phyloP scores from a whole-genome alignment of 352 stramenopile genomes.

The Pythium aristosporum region DNA sequence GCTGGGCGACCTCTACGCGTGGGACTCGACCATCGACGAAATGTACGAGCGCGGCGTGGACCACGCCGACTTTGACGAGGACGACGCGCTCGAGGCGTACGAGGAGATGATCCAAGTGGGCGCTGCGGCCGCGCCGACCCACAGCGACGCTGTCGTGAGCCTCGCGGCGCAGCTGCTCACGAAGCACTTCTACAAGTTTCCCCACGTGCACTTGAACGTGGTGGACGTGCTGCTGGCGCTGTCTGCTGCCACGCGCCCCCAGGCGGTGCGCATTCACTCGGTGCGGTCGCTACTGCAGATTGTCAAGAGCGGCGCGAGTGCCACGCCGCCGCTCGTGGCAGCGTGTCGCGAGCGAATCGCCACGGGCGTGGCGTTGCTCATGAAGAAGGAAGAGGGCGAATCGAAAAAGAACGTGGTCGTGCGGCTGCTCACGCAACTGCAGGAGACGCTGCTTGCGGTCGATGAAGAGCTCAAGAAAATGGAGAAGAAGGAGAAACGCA shows the following conservation, averaged over 20 bases:
- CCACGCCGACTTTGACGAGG: constrained; percentile 65
- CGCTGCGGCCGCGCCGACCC: constrained; percentile 9
- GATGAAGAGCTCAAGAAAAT: constrained; percentile 6
- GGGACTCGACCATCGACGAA: constrained; percentile 67
- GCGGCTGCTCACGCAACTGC: constrained; percentile 58
- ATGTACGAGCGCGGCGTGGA: constrained; percentile 39
- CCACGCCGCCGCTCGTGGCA: constrained; percentile 22
- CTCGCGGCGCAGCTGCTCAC: constrained; percentile 70
- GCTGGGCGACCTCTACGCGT: constrained; percentile 64
- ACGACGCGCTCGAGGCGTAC: constrained; percentile 70
- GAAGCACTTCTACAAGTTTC: constrained; percentile 79
- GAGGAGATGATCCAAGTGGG: constrained; percentile 69
- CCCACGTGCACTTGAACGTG: constrained; percentile 75
- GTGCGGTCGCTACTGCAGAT: constrained; percentile 70
- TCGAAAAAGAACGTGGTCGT: constrained; percentile 42
- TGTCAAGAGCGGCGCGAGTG: constrained; percentile 39
- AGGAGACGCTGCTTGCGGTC: constrained; percentile 28
- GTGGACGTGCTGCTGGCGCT: constrained; percentile 61
- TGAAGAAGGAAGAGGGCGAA: constrained; percentile 42
- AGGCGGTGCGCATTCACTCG: constrained; percentile 74
- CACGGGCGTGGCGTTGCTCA: constrained; percentile 11
- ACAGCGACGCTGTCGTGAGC: constrained; percentile 53
- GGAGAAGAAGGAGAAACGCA: constrained; percentile 27
- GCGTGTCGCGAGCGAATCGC: constrained; percentile 47
- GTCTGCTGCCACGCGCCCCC: constrained; percentile 35